Evolutionary conservation across 176 grass and related monocot genomes (phyloP).

Genomic region (Rhynchospora breviuscula): DNA sequence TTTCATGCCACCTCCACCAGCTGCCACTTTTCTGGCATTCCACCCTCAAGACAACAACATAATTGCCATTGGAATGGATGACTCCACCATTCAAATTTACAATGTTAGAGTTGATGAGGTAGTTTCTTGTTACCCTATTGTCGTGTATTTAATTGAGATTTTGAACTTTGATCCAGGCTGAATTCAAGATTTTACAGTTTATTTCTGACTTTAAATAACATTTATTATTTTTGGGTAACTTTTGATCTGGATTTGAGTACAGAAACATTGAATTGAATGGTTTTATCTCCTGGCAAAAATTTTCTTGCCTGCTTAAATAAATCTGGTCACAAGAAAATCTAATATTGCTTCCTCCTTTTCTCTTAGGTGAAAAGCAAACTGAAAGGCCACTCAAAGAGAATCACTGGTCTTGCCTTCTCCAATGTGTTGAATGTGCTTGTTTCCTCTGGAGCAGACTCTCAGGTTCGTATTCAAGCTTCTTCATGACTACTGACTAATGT

Average conservation of each 20-base stretch:
- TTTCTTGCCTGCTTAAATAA: neutral
- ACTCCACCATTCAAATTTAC: slow-evolving; percentile 97
- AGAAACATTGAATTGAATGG: neutral
- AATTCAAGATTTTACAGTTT: neutral
- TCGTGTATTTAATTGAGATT: neutral
- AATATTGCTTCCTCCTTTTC: neutral
- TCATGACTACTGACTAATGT: neutral
- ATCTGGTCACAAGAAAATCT: neutral
- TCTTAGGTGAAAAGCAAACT: slow-evolving; percentile 96
- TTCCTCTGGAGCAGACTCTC: slow-evolving; percentile 93
- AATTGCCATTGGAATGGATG: slow-evolving; percentile 99
- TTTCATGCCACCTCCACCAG: slow-evolving; percentile 91
- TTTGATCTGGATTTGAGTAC: neutral
- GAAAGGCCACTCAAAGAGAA: slow-evolving; percentile 93
- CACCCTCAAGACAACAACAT: slow-evolving; percentile 99
- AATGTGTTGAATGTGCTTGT: slow-evolving; percentile 83
- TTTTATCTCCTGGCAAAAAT: neutral
- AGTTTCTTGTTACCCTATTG: slow-evolving; percentile 11
- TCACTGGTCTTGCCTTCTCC: slow-evolving; percentile 96
- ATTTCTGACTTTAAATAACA: slow-evolving; percentile 7
- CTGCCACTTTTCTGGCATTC: slow-evolving; percentile 96
- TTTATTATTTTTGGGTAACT: neutral
- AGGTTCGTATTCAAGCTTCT: slow-evolving; percentile 39
- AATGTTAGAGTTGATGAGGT: slow-evolving; percentile 99
- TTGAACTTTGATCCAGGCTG: neutral